Base-by-base conservation (phyloP, 2,329 filamentous ascomycete species). In the Aspergillus calidoustus region DNA sequence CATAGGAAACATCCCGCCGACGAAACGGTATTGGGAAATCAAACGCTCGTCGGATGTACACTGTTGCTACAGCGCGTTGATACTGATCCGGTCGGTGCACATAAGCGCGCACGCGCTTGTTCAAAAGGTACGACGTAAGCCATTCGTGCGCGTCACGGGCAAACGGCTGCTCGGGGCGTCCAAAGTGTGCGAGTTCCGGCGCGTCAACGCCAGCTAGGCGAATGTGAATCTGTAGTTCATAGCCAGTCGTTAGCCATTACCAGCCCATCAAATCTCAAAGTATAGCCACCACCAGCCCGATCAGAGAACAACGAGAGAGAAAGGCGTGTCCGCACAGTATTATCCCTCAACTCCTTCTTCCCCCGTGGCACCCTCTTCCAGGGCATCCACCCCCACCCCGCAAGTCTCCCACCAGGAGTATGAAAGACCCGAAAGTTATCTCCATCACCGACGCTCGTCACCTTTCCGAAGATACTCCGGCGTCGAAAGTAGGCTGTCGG, bases 391-490 rank as follows among this genome's bases (percentile, higher is more conserved):
- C 91, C 93, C 95, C 95, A 99, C 57, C 95, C 95, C 11, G 90
- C 85, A 55, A 93, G 77, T 67, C 88, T 85, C 11, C 95, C 95
- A n/a, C 94, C 94, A 0, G 95, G 95, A 0, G 93, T 98, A 76
- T 99, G 95, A 75, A 90, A 99, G 52, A 99, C 77, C 69, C 95
- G 90, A 76, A 99, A 97, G 74, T 94, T 94, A 77, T 99, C 95
- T 4, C 93, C 96, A 83, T 99, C 95, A 47, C 96, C 95, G 25
- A 99, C 95, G 69, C 91, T 93, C 13, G 94, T 97, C 47, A 98
- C 95, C 64, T 86, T 86, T 15, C 95, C 95, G 69, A 94, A 90
- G 47, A 99, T 74, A 68, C 87, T 93, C 69, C 91, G 85, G 63
- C 83, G 88, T 50, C 91, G 87, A 74, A 94, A 94, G 73, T 89